These are phyloP conservation scores for Rosa hybrid DNA, from an alignment of 331 rosid genomes.

Conservation along the genomic window DNA sequence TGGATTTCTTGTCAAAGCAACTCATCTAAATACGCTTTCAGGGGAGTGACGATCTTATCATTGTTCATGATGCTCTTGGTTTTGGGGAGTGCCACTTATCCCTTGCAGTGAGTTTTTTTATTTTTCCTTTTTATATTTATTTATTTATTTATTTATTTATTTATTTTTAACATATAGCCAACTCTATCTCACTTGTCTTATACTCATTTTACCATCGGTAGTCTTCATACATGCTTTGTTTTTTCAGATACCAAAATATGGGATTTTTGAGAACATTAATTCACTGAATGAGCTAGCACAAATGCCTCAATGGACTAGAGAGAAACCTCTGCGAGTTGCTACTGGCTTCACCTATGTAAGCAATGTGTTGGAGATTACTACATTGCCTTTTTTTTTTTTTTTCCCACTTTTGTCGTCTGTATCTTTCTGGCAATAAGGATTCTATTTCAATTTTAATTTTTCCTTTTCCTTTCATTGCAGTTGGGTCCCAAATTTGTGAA, in stretches of 20 bases:
- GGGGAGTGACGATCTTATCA: slow-evolving; percentile 76
- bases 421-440: slow-evolving; percentile 5
- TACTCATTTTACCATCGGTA: neutral
- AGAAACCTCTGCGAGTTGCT: slow-evolving; percentile 88
- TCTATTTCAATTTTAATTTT: slow-evolving; percentile 13
- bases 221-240: neutral
- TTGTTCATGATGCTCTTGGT: slow-evolving; percentile 88
- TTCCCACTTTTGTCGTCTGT: neutral
- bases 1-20: neutral
- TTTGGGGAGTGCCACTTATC: slow-evolving; percentile 90
- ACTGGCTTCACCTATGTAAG: slow-evolving; percentile 92
- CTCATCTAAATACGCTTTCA: slow-evolving; percentile 24
- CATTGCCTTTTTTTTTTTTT: slow-evolving; percentile 4
- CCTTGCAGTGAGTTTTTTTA: slow-evolving; percentile 65
- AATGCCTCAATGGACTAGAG: slow-evolving; percentile 88
- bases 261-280: slow-evolving; percentile 85
- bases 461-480: slow-evolving; percentile 42
- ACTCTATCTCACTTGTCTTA: neutral
- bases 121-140: neutral
- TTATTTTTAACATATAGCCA: neutral
- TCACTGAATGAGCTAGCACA: slow-evolving; percentile 70
- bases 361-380: neutral
- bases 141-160: neutral
- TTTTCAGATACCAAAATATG: slow-evolving; percentile 87
- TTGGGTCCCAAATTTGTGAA: slow-evolving; percentile 87